Base-by-base conservation (phyloP, 2,329 filamentous ascomycete genomes). In the Pseudocercospora ulei region DNA sequence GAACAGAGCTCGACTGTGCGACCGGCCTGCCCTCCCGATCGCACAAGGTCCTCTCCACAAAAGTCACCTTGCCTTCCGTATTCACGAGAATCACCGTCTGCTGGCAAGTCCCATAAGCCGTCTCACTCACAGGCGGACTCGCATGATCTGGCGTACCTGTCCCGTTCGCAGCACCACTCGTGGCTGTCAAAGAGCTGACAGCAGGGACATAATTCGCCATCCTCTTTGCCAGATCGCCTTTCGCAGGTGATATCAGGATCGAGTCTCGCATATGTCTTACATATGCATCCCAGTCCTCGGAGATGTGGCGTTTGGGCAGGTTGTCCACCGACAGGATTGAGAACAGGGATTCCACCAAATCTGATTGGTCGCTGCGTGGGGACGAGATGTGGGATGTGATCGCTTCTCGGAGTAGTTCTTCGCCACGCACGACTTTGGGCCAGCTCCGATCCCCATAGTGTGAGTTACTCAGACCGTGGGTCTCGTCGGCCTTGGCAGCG, bases 61-160 rank as follows among this genome's bases (percentile, higher is more conserved):
- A 80, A n/a, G 67, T 71, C 22, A 76, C 67, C 37, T 66, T 65
- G 2, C 73, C 73, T n/a, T 68, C 52, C 18, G 61, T 59, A 49
- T 69, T 63, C 12, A 77, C 73, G 8, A 80, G 57, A 2, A 80
- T 62, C 5, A 80, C 61, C 1, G 72, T 76, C 54, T 80, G 75
- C 57, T 75, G 76, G 54, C 77, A 73, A 2, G 76, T 80, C 0
- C 76, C 76, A 53, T 80, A 80, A 5, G 69, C 59, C 0, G 71
- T 72, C 4, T 49, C 28, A 6, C 44, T 43, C n/a, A 46, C 22
- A 3, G 22, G 17, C n/a, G 56, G 52, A 22, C 58, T 42, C 7
- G 47, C 49, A 23, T 39, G 35, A 26, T 47, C 39, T 4, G 45
- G 46, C n/a, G 35, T 41, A 14, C 35, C 38, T 9, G 41, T 37